Conservation (phyloP, 2,329 filamentous ascomycete species). For the Pestalotiopsis sp. region DNA sequence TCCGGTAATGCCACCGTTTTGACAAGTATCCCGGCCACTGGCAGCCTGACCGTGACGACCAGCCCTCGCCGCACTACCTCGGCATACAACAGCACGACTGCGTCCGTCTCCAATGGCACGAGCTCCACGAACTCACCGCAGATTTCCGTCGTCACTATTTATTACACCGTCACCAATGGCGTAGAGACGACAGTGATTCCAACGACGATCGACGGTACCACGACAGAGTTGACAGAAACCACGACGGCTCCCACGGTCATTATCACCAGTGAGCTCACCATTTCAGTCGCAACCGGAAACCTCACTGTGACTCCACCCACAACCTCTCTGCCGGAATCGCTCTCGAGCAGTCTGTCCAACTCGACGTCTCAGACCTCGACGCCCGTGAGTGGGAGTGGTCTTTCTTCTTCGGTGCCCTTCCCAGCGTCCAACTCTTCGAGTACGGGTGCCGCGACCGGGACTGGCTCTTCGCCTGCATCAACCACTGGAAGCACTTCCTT, state of each 20-base stretch:
- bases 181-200: conserved; percentile 7
- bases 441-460: neutral
- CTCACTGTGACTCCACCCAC: neutral
- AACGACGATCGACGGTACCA: neutral
- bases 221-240: neutral
- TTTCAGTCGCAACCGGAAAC: neutral
- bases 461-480: neutral
- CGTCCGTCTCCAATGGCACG: neutral
- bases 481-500: neutral
- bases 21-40: conserved; percentile 25
- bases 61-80: neutral
- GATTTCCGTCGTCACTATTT: neutral
- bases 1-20: neutral
- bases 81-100: neutral
- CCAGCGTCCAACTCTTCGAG: neutral
- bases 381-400: neutral
- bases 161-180: conserved; percentile 4
- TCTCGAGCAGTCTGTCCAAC: neutral
- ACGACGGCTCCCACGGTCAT: neutral
- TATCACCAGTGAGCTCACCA: neutral
- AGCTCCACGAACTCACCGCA: neutral
- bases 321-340: neutral
- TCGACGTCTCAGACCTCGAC: neutral
- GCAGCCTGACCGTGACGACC: conserved; percentile 19
- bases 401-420: neutral